Evolutionary conservation across 1,284 basidiomycete species (phyloP).

Genomic region (Marasmius sp.): DNA sequence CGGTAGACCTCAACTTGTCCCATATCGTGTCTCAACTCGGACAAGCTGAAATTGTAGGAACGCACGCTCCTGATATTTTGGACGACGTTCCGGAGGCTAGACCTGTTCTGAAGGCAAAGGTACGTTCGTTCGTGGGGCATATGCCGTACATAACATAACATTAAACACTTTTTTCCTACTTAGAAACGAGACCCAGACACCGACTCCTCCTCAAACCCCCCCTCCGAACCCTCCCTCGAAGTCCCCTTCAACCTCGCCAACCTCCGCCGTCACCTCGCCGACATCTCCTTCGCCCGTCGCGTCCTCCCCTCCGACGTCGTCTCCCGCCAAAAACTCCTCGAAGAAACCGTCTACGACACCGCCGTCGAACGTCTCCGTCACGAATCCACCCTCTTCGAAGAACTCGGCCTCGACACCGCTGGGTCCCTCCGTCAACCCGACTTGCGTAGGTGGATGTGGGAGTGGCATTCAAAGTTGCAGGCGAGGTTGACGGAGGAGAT

Average conservation of each 20-base stretch:
- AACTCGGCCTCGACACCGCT: constrained; percentile 55
- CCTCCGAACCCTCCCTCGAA: constrained; percentile 14
- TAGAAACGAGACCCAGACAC: constrained; percentile 16
- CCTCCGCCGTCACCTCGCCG: constrained; percentile 64
- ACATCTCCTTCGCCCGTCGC: constrained; percentile 61
- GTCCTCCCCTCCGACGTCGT: constrained; percentile 65
- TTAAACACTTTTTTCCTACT: constrained; percentile 1
- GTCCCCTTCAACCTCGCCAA: constrained; percentile 75
- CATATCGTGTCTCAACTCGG: constrained; percentile 57
- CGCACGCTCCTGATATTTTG: constrained; percentile 41
- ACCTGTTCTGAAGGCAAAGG: constrained; percentile 43
- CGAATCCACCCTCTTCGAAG: constrained; percentile 60
- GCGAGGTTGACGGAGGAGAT: constrained; percentile 59
- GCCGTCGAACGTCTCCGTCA: constrained; percentile 74
- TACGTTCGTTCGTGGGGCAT: constrained; percentile 12
- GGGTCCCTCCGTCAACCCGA: constrained; percentile 50
- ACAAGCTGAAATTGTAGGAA: constrained; percentile 47
- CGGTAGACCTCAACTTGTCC: constrained; percentile 53
- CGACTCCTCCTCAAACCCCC: no score
- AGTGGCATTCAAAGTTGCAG: constrained; percentile 76
- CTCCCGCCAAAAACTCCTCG: constrained; percentile 81
- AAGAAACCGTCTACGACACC: constrained; percentile 83
- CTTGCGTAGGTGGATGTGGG: constrained; percentile 84
- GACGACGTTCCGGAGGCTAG: constrained; percentile 56
- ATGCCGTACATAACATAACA: neutral